These are phyloP conservation scores for Passiflora organensis DNA, from an alignment of 345 rosid genomes.

Conservation along the genomic window DNA sequence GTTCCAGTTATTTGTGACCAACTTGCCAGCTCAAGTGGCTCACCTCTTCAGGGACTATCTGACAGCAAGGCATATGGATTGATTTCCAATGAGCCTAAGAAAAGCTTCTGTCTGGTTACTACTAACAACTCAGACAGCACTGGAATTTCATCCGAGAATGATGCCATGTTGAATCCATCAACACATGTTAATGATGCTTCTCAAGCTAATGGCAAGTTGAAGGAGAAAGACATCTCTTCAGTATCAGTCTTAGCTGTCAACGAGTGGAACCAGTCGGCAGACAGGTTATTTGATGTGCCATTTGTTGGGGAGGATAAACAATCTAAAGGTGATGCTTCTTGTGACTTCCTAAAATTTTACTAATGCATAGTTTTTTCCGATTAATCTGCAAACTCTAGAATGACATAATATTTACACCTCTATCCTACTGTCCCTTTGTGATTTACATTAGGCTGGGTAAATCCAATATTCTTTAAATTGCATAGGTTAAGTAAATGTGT, in stretches of 20 bases:
- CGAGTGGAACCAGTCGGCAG: constrained; percentile 51
- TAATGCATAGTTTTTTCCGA: neutral
- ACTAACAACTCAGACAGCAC: constrained; percentile 71
- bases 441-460: too few relatives aligned
- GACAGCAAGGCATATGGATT: constrained; percentile 50
- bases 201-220: constrained; percentile 36
- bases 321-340: constrained; percentile 51
- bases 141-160: constrained; percentile 51
- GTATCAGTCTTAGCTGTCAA: constrained; percentile 36
- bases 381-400: neutral
- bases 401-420: neutral
- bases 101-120: constrained; percentile 36
- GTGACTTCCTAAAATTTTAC: neutral
- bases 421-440: too few relatives aligned
- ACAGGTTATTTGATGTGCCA: constrained; percentile 76
- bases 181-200: constrained; percentile 43
- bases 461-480: too few relatives aligned
- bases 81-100: constrained; percentile 56
- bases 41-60: constrained; percentile 42
- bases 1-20: constrained; percentile 70
- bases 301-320: constrained; percentile 58
- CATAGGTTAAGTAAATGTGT: too few relatives aligned
- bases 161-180: constrained; percentile 32
- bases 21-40: constrained; percentile 40
- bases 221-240: constrained; percentile 52